Base-by-base conservation (phyloP, 2,329 filamentous ascomycete species). In the Septoria linicola region DNA sequence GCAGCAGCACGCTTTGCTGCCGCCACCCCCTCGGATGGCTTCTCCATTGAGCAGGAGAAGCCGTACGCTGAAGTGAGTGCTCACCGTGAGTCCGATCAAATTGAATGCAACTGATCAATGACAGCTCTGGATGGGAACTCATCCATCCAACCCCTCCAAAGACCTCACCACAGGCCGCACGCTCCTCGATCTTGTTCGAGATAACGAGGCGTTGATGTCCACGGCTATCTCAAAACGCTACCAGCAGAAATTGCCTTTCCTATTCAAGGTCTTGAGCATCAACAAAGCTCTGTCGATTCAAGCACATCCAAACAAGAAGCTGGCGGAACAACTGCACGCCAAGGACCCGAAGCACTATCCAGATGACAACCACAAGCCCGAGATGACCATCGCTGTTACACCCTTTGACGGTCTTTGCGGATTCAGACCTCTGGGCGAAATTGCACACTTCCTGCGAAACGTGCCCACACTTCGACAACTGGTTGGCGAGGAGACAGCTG, bases 361-460 rank as follows among this genome's bases (percentile, higher is more conserved):
- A 72, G 90, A 99, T 77, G 92, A 97, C 76, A 99, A 99, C 75
- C 93, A 99, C 79, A 99, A 99, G 75, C 93, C 93, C 27, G 93
- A 99, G 74, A 99, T 99, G 93, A 91, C 93, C 57, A 96, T 99
- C 70, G 93, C 93, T 56, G 86, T 99, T 64, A 97, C 93, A 1
- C 86, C 89, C 0, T 99, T 99, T 61, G 92, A 97, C 68, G 93
- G 93, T 0, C 81, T 99, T 27, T 99, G 93, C 65, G 93, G 93
- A 27, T 99, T 99, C 77, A 83, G 93, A 8, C 93, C 93, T 0
- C 76, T 96, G 17, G 77, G 74, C 4, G 91, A 99, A 72, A 93
- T 97, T 57, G 78, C 83, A 0, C 88, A 95, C 69, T 97, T 97
- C 70, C 77, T 95, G 25, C 74, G 82, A 41, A 80, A 76, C 4